Evolutionary conservation across 2,329 filamentous ascomycete genomes (phyloP).

Genomic region (Aureobasidium pullulans): DNA sequence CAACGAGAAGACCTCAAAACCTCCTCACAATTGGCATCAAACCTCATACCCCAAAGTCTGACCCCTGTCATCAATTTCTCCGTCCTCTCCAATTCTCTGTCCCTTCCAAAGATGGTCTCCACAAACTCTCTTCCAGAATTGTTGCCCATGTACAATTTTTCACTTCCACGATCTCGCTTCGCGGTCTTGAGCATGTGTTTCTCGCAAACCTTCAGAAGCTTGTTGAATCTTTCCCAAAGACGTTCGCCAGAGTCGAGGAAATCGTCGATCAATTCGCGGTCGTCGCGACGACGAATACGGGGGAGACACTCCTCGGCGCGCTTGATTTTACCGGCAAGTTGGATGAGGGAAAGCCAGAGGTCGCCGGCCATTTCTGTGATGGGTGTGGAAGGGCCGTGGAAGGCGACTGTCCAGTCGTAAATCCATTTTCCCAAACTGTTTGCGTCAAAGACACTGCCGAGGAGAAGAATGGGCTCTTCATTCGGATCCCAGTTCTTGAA

Average conservation of each 20-base stretch:
- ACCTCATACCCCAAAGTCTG: slow-evolving; percentile 83
- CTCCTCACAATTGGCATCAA: slow-evolving; percentile 91
- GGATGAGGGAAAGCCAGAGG: slow-evolving; percentile 89
- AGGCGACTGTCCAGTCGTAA: slow-evolving; percentile 97
- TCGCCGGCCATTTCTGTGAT: slow-evolving; percentile 90
- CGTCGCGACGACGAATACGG: slow-evolving; percentile 64
- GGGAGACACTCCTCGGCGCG: slow-evolving; percentile 71
- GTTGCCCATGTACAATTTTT: slow-evolving; percentile 72
- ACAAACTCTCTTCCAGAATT: slow-evolving; percentile 93
- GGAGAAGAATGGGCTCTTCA: slow-evolving; percentile 85
- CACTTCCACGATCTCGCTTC: slow-evolving; percentile 58
- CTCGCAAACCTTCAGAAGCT: slow-evolving; percentile 84
- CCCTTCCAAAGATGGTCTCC: slow-evolving; percentile 86
- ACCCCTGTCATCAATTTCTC: slow-evolving; percentile 89
- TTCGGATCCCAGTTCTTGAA: slow-evolving; percentile 97
- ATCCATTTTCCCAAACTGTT: slow-evolving; percentile 99
- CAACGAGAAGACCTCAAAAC: slow-evolving; percentile 48
- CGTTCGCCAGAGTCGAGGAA: slow-evolving; percentile 86
- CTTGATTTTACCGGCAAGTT: slow-evolving; percentile 90
- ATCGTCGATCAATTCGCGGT: slow-evolving; percentile 74
- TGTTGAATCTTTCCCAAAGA: slow-evolving; percentile 75
- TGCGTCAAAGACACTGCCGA: slow-evolving; percentile 93
- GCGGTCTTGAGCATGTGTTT: slow-evolving; percentile 88
- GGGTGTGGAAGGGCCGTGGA: slow-evolving; percentile 71
- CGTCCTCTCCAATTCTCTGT: slow-evolving; percentile 80